Conservation (phyloP, 441 rosid genomes). For the Populus tomentosa region DNA sequence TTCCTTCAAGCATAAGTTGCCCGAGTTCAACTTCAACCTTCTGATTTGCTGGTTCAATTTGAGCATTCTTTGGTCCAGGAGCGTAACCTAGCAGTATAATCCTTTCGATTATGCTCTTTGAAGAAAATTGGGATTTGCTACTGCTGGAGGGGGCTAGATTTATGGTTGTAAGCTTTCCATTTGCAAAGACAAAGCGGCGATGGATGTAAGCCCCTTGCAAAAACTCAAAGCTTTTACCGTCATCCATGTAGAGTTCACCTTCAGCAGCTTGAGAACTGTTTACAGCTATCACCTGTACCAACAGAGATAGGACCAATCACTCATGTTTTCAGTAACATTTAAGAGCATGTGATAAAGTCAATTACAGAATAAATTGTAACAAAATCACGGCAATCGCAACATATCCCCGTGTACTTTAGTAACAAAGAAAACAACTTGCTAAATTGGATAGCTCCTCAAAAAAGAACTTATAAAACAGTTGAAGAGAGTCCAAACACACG, state of each 20-base stretch:
- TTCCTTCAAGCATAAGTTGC: conserved; percentile 49
- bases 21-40: conserved; percentile 61
- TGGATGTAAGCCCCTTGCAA: conserved; percentile 66
- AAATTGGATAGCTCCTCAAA: not conserved
- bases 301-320: not conserved
- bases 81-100: conserved; percentile 66
- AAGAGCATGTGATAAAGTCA: not conserved
- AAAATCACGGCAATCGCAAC: not conserved
- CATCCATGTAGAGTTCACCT: conserved; percentile 93
- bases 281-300: conserved; percentile 74
- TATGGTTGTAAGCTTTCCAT: conserved; percentile 61
- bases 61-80: conserved; percentile 47
- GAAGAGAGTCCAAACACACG: not conserved
- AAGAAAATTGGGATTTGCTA: conserved; percentile 43
- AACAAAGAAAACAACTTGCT: not conserved
- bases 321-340: too few species aligned
- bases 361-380: not conserved
- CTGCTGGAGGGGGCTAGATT: conserved; percentile 34
- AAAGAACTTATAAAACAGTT: not conserved
- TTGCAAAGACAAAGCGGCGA: conserved; percentile 68
- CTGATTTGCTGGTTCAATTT: conserved; percentile 60
- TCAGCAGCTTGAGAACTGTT: conserved; percentile 86
- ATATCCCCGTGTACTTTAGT: not conserved
- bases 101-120: conserved; percentile 65
- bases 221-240: conserved; percentile 82